Percentiles rank a stretch among this genome's conserved stretches.
Evolutionary conservation across 176 grass and related monocot species (phyloP).

Genomic region (Oryza meridionalis): DNA sequence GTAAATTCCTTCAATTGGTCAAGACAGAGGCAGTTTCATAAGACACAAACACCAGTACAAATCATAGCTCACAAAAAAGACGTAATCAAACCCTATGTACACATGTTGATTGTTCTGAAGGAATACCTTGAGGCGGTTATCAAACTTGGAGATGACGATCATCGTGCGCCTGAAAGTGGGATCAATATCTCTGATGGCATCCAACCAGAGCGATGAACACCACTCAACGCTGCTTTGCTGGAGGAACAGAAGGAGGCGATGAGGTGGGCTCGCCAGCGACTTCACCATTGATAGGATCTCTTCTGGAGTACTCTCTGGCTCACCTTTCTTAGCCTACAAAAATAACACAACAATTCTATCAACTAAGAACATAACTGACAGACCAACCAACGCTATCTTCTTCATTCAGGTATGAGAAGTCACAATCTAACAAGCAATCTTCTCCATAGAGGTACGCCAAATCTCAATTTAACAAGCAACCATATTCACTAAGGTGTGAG

Average conservation of each 20-base stretch:
- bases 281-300: conserved; percentile 96
- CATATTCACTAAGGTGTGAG: not conserved
- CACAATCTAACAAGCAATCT: not conserved
- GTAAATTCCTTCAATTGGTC: conserved; percentile 80
- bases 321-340: conserved; percentile 90
- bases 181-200: conserved; percentile 89
- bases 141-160: conserved; percentile 93
- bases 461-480: not conserved
- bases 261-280: conserved; percentile 76
- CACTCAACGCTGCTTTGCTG: conserved; percentile 99
- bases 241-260: conserved; percentile 95
- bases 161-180: conserved; percentile 88
- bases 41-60: not conserved
- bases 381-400: not conserved
- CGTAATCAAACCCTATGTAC: not conserved
- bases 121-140: conserved; percentile 94
- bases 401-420: not conserved
- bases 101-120: not conserved
- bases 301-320: conserved; percentile 83
- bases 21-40: conserved; percentile 24
- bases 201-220: conserved; percentile 96
- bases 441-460: not conserved
- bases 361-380: not conserved
- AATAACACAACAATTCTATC: conserved; percentile 20
- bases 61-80: conserved; percentile 16